Conservation (phyloP, 768 basidiomycete species). For the Phylloporus sp. region DNA sequence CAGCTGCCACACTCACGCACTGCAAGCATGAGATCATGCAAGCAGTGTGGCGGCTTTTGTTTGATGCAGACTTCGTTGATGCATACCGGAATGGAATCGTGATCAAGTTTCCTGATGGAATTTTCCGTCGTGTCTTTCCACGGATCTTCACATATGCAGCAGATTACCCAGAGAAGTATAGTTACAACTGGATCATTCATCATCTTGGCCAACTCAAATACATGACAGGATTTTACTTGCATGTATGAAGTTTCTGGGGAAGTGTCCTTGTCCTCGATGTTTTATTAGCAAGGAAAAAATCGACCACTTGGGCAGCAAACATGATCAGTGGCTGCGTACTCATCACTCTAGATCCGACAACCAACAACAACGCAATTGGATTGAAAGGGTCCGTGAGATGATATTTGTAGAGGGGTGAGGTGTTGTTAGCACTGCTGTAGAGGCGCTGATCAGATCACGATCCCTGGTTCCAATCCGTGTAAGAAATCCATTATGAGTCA, state of each 20-base stretch:
- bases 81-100: constrained; percentile 23
- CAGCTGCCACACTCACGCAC: constrained; percentile 3
- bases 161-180: constrained; percentile 35
- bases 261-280: constrained; percentile 22
- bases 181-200: too few species aligned
- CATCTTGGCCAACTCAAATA: too few species aligned
- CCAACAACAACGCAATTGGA: not conserved
- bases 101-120: constrained; percentile 16
- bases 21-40: constrained; percentile 24
- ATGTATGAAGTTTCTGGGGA: constrained; percentile 14
- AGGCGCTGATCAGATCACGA: not conserved
- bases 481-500: too few species aligned
- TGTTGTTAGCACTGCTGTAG: not conserved
- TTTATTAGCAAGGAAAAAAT: not conserved
- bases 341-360: not conserved
- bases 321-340: not conserved
- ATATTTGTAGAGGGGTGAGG: not conserved
- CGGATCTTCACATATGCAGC: constrained; percentile 25
- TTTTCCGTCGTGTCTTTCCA: constrained; percentile 10
- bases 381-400: not conserved
- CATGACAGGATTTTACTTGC: constrained; percentile 19
- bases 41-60: constrained; percentile 16
- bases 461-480: not conserved
- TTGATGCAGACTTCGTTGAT: constrained; percentile 22
- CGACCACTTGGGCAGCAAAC: not conserved